Evolutionary conservation across 495 filamentous ascomycete genomes (phyloP), one percentile per base, ranked within the genome.

Genomic region (Penicillium desertorum): DNA sequence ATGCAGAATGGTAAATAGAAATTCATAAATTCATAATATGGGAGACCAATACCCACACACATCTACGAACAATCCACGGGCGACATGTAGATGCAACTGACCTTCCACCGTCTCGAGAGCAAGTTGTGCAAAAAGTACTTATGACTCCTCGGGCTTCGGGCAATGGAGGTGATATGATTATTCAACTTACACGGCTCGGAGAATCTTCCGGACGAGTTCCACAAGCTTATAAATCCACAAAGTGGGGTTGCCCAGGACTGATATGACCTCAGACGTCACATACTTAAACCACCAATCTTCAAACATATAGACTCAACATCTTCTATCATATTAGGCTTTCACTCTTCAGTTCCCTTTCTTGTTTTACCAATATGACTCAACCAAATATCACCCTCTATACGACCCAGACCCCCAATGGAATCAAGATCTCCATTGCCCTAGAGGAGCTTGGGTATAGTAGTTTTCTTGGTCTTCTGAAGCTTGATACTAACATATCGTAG

Each of bases 381-480:
- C 77, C 78, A 5, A 62, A 78, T 45, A 79, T 81, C 51, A 77
- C 75, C 11, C 71, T 81, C 14, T 81, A 80, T 62, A 80, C 79
- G 1, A 57, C 73, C 47, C 74, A 78, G 62, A 81, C 79, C n/a
- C 79, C 79, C 63, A 83, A 82, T 68, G 79, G 77, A 19, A 78
- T 80, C 70, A 96, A 96, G 68, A 83, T 93, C 64, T 90, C 89
- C 51, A 96, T 96, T 62, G 82, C 89, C 0, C 77, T 97, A n/a
- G 91, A 96, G 73, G 92, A 96, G 75, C 81, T 97, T 17, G 87
- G 87, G 56, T 79, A 67, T 43, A 71, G 29, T 12, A 36, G 22
- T 37, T 19, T 29, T 16, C 27, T 30, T 14, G 23, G 29, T 42
- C 19, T 27, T 4, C 44, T 37, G 20, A 54, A 36, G 27, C 52